phyloP scores from a whole-genome alignment of 305 asterid species.

The Caryopteris hybrid region DNA sequence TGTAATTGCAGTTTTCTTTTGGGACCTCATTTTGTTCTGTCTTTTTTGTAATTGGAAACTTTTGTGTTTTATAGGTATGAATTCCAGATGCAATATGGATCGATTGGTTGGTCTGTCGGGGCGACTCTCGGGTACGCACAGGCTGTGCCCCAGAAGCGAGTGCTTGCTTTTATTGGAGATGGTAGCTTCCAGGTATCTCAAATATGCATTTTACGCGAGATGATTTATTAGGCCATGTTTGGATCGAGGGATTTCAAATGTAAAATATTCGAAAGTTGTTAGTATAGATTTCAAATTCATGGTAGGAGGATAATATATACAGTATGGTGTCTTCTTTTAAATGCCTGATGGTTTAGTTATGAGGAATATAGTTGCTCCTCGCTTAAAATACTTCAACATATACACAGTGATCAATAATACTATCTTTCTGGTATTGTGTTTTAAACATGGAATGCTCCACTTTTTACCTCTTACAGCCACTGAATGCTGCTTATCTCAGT shows the following conservation, averaged over 20 bases:
- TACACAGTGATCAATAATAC: no score
- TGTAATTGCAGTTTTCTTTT: not conserved
- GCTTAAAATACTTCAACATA: no score
- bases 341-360: no score
- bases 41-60: not conserved
- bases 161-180: conserved; percentile 91
- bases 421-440: no score
- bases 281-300: no score
- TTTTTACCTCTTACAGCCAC: no score
- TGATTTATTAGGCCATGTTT: not conserved
- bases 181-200: conserved; percentile 85
- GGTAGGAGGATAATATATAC: no score
- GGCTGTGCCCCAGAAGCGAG: conserved; percentile 60
- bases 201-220: not conserved
- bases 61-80: conserved; percentile 48
- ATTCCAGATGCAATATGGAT: conserved; percentile 89
- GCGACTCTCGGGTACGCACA: conserved; percentile 94
- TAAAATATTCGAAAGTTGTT: no score
- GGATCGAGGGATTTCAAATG: not conserved
- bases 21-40: not conserved
- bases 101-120: conserved; percentile 97
- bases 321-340: no score
- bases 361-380: no score
- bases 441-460: no score
- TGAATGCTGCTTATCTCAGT: no score